A percentile compares a stretch with the other conserved stretches of the same genome.
Evolutionary conservation across 2,329 filamentous ascomycete species (phyloP).

Genomic region (Aspergillus pseudoglaucus): DNA sequence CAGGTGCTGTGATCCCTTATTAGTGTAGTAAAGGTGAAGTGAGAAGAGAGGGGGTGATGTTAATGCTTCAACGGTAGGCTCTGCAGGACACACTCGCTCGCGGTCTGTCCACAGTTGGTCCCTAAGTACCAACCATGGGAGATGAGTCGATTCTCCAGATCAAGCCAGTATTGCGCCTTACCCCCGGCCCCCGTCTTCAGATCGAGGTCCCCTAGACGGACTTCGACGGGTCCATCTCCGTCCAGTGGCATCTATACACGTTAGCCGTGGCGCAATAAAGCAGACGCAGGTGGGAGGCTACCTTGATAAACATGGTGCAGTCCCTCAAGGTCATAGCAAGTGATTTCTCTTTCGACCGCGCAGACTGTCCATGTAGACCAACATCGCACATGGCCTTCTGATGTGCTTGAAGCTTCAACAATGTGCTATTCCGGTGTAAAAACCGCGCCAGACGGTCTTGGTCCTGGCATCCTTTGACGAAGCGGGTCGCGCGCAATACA

Average conservation of each 20-base stretch:
- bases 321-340: constrained; percentile 76
- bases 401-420: constrained; percentile 28
- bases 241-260: constrained; percentile 27
- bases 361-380: constrained; percentile 29
- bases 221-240: constrained; percentile 27
- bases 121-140: constrained; percentile 62
- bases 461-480: constrained; percentile 34
- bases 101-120: constrained; percentile 23
- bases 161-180: constrained; percentile 64
- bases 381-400: constrained; percentile 30
- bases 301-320: constrained; percentile 66
- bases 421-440: constrained; percentile 28
- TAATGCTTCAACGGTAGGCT: not conserved
- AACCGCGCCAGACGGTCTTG: constrained; percentile 26
- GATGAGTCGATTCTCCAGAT: constrained; percentile 57
- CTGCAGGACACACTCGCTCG: constrained; percentile 30
- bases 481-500: constrained; percentile 37
- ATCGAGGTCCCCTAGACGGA: constrained; percentile 68
- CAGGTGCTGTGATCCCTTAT: no score
- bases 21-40: no score
- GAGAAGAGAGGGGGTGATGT: no score
- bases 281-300: constrained; percentile 25
- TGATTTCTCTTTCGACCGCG: constrained; percentile 46
- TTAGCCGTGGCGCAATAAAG: not conserved
- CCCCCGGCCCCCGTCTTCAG: constrained; percentile 59